These are phyloP conservation scores for Pichia sp. DNA, from an alignment of 1,139 yeast genomes.

Conservation along the genomic window DNA sequence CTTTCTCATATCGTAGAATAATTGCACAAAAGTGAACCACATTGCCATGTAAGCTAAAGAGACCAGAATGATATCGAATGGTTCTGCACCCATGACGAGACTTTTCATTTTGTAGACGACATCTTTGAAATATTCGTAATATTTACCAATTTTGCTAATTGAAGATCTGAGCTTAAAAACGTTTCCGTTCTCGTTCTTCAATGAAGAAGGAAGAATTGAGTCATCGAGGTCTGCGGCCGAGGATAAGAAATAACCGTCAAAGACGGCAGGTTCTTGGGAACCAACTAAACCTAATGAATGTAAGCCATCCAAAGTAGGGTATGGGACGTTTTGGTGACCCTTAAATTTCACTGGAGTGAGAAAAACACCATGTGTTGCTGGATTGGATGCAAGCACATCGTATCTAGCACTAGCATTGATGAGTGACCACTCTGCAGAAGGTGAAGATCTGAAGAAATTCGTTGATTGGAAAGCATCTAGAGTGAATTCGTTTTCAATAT, in stretches of 20 bases:
- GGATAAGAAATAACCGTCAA: conserved; percentile 25
- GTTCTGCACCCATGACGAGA: conserved; percentile 70
- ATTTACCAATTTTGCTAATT: conserved; percentile 52
- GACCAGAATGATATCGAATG: conserved; percentile 76
- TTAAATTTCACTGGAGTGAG: background rate
- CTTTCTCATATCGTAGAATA: conserved; percentile 72
- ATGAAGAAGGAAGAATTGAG: conserved; percentile 29
- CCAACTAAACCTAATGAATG: background rate
- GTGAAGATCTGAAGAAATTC: conserved; percentile 7
- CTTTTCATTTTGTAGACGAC: conserved; percentile 41
- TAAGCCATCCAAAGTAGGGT: background rate
- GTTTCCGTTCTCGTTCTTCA: conserved; percentile 34
- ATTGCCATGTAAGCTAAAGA: conserved; percentile 82
- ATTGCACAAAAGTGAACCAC: conserved; percentile 76
- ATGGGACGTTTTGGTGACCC: background rate
- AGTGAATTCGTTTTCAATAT: conserved; percentile 32
- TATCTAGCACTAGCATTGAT: no score
- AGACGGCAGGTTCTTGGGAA: conserved; percentile 14
- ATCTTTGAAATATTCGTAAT: conserved; percentile 51
- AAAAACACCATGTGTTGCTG: no score
- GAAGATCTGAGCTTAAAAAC: conserved; percentile 61
- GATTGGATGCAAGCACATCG: no score
- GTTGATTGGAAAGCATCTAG: conserved; percentile 8
- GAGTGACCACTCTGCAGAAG: conserved; percentile 8
- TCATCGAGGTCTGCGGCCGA: conserved; percentile 21